These are phyloP conservation scores for Pyricularia pennisetigena DNA, from an alignment of 2,329 filamentous ascomycete genomes.

Conservation along the genomic window DNA sequence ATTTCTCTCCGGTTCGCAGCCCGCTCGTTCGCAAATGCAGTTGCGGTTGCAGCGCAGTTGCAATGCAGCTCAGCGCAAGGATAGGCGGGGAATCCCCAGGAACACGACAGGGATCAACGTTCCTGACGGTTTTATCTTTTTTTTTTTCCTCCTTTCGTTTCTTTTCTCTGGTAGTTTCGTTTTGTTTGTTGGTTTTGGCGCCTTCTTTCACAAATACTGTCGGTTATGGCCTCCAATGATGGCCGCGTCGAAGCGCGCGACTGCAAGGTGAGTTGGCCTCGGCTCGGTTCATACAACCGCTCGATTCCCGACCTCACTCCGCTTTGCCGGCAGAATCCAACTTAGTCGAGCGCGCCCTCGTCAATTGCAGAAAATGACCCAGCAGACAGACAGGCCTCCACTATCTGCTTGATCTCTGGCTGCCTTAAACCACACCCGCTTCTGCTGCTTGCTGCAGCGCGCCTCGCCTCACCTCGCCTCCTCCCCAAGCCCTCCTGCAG, in stretches of 20 bases:
- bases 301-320: not conserved
- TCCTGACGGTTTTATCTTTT: not conserved
- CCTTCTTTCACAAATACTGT: not conserved
- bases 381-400: no score
- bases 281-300: not conserved
- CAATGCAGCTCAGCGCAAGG: not conserved
- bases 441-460: not conserved
- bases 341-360: not conserved
- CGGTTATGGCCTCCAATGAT: not conserved
- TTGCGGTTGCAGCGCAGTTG: not conserved
- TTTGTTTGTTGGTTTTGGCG: not conserved
- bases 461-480: not conserved
- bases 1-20: not conserved
- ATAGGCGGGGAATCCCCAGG: not conserved
- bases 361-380: not conserved
- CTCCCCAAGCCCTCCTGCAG: not conserved
- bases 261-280: constrained; percentile 6
- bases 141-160: not conserved
- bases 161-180: not conserved
- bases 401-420: not conserved
- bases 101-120: not conserved
- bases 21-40: not conserved
- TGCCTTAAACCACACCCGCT: not conserved
- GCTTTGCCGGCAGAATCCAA: not conserved
- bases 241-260: not conserved